Base-by-base conservation (phyloP, 192 early-diverging fungal genomes). In the Entomortierella lignicola region DNA sequence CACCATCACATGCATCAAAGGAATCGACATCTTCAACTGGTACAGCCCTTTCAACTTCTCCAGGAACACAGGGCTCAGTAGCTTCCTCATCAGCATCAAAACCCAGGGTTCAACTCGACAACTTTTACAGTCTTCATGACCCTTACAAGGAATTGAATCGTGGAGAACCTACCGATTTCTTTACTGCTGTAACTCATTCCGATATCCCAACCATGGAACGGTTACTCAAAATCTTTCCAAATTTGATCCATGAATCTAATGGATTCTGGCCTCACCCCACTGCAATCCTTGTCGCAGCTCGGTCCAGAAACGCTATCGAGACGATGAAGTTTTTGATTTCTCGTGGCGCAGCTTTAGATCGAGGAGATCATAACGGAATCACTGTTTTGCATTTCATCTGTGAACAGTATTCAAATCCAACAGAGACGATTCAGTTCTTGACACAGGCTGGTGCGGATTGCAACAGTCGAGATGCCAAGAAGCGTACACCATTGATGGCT, bases 201-300 rank as follows among this genome's bases (percentile, higher is more conserved):
- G 74, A 77, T 47, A 54, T 62, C 13, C 17, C 39, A 23, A 77
- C 66, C 7, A 55, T 77, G 5, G 64, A 77, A 26, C 60, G 74
- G 23, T 69, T 77, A 66, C 66, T 77, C 42, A 69, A 66, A 47
- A 11, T 47, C 20, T 59, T 64, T 48, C 74, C 74, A 4, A 29
- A 51, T 11, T 50, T 77, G 48, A 77, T 77, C 61, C 52, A 77
- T 23, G 74, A 64, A 0, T 77, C 74, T 42, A 69, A 69, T 26
- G 74, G 66, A 26, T 77, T 69, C 66, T 77, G 66, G 66, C 74
- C 74, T 21, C 74, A 77, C 31, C 74, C 74, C 8, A 77, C 74
- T 1, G 66, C 74, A 0, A 69, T 77, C 56, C 30, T 69, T 10
- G 61, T 77, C 15, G 74, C 74, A 6, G 74, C 74, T 12, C 74